Percentiles rank a stretch among this genome's conserved stretches.
phyloP scores from a whole-genome alignment of 2,329 filamentous ascomycete species.

The Trichoderma gracile region DNA sequence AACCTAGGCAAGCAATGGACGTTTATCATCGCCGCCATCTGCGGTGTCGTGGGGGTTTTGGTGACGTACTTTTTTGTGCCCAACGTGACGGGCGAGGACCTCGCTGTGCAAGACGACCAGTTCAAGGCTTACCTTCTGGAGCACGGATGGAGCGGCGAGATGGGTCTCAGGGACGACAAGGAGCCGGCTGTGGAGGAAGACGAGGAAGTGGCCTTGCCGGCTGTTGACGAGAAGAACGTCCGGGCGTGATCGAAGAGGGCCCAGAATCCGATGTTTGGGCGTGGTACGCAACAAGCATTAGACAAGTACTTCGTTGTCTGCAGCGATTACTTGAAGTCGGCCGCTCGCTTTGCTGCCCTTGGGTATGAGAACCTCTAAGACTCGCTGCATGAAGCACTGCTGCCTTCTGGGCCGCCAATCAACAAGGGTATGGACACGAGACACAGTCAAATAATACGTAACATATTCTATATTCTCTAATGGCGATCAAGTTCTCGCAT shows the following conservation, averaged over 20 bases:
- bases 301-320: too few species aligned
- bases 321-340: too few species aligned
- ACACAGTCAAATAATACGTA: background rate
- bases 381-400: too few species aligned
- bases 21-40: slow-evolving; percentile 54
- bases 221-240: slow-evolving; percentile 29
- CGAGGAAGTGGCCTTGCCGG: slow-evolving; percentile 5
- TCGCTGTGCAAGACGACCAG: slow-evolving; percentile 45
- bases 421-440: background rate
- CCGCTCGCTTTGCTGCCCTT: too few species aligned
- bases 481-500: background rate
- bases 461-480: background rate
- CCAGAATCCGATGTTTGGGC: too few species aligned
- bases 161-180: slow-evolving; percentile 37
- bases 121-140: slow-evolving; percentile 47
- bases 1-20: slow-evolving; percentile 51
- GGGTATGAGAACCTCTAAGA: background rate
- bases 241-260: slow-evolving; percentile 13
- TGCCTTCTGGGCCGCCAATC: background rate
- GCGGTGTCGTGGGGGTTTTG: slow-evolving; percentile 48
- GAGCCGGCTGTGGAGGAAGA: slow-evolving; percentile 29
- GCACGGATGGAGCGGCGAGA: slow-evolving; percentile 50
- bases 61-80: slow-evolving; percentile 52
- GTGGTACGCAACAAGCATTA: too few species aligned
- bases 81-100: slow-evolving; percentile 47